Evolutionary conservation across 179 eudicot species (phyloP).

Genomic region (Beta lomatogona): DNA sequence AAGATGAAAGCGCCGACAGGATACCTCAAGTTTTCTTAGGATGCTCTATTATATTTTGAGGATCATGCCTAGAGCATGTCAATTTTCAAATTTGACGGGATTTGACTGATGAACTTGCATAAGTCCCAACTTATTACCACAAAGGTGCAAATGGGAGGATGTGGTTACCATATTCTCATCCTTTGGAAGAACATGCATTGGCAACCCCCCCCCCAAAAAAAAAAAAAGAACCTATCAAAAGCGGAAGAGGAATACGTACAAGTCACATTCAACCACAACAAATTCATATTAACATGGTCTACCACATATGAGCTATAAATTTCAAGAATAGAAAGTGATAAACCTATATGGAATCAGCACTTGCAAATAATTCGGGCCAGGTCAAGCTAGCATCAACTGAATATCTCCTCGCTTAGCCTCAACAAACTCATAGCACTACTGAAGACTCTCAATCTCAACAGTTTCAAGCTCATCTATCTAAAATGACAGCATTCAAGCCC

Average conservation of each 20-base stretch:
- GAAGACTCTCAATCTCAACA: neutral
- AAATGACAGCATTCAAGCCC: neutral
- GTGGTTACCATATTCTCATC: neutral
- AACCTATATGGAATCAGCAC: neutral
- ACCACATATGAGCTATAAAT: neutral
- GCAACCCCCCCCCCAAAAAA: no score
- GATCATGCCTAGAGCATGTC: neutral
- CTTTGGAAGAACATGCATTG: neutral
- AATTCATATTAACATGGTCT: neutral
- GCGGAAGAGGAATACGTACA: neutral
- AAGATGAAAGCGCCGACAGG: neutral
- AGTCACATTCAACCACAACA: neutral
- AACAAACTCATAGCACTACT: neutral
- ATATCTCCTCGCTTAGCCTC: neutral
- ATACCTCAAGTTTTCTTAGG: neutral
- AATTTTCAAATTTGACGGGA: neutral
- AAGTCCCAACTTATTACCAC: neutral
- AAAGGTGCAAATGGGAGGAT: neutral
- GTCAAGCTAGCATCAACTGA: neutral
- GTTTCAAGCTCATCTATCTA: neutral
- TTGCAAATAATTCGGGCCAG: neutral
- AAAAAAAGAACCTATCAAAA: neutral
- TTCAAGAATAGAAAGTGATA: neutral
- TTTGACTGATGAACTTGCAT: neutral
- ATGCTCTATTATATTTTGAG: neutral